A percentile compares a stretch with the other conserved stretches of the same genome.
Conservation (phyloP, 139 green algal species). For the Chara braunii region DNA sequence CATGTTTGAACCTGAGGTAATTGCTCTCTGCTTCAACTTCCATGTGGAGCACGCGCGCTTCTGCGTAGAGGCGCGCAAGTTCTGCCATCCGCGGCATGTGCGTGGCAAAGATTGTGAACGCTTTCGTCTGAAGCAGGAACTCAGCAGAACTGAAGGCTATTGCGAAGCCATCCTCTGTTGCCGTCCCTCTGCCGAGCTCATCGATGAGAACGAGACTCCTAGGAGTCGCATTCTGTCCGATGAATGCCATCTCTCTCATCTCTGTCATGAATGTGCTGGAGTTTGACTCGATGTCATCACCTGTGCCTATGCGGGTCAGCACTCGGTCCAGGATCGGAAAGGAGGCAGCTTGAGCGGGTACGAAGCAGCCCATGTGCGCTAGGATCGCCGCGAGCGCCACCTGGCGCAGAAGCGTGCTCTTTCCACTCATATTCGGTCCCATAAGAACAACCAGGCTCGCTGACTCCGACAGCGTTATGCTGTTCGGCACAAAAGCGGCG, state of each 20-base stretch:
- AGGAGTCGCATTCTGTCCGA: slow-evolving; percentile 57
- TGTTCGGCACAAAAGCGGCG: slow-evolving; percentile 35
- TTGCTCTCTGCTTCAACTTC: no score
- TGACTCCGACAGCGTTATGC: slow-evolving; percentile 36
- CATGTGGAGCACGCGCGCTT: no score
- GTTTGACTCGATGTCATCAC: slow-evolving; percentile 59
- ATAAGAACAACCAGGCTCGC: slow-evolving; percentile 53
- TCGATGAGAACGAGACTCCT: slow-evolving; percentile 60
- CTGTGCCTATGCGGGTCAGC: slow-evolving; percentile 82
- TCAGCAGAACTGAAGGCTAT: slow-evolving; percentile 44
- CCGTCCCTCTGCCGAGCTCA: slow-evolving; percentile 58
- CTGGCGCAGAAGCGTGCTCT: slow-evolving; percentile 47
- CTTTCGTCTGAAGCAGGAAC: slow-evolving; percentile 19
- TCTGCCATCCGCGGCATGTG: slow-evolving; percentile 36
- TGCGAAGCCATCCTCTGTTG: slow-evolving; percentile 51
- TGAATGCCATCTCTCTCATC: slow-evolving; percentile 63
- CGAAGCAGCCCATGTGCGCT: slow-evolving; percentile 81
- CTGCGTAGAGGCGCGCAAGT: slow-evolving; percentile 28
- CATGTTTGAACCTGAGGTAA: no score
- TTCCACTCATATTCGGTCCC: slow-evolving; percentile 77
- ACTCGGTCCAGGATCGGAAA: slow-evolving; percentile 71
- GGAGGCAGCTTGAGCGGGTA: slow-evolving; percentile 59
- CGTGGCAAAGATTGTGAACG: slow-evolving; percentile 27
- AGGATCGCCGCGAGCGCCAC: slow-evolving; percentile 72
- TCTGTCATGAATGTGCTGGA: slow-evolving; percentile 51